Percentiles rank a stretch among this genome's conserved stretches.
phyloP scores from a whole-genome alignment of 2,329 filamentous ascomycete genomes.

The Colletotrichum simmondsii region DNA sequence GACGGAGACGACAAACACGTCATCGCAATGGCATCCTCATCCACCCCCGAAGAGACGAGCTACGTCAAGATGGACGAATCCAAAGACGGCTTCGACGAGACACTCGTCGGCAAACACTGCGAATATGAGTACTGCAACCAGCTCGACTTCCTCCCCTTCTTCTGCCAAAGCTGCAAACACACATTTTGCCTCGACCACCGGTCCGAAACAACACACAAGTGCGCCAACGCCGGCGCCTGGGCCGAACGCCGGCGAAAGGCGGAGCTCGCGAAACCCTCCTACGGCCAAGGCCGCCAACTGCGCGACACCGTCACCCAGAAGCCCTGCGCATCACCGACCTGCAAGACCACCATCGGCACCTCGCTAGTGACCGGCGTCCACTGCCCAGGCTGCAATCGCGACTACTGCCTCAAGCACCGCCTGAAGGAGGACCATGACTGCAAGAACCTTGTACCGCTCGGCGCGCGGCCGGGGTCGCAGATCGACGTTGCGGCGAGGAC shows the following conservation, averaged over 20 bases:
- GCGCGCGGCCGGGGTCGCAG: constrained; percentile 56
- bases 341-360: constrained; percentile 79
- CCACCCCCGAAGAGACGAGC: constrained; percentile 59
- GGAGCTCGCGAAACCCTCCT: constrained; percentile 62
- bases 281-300: constrained; percentile 65
- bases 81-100: constrained; percentile 74
- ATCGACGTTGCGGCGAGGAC: constrained; percentile 72
- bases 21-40: constrained; percentile 63
- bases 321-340: constrained; percentile 73
- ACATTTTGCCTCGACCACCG: constrained; percentile 96
- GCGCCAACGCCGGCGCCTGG: constrained; percentile 70
- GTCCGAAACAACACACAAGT: constrained; percentile 83
- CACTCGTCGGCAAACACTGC: constrained; percentile 90
- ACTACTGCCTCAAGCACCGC: constrained; percentile 83
- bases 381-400: constrained; percentile 76
- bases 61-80: constrained; percentile 75
- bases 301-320: constrained; percentile 68
- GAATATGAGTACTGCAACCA: constrained; percentile 91
- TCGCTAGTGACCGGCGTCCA: constrained; percentile 75
- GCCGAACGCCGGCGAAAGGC: constrained; percentile 66
- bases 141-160: constrained; percentile 95
- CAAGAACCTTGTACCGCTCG: constrained; percentile 73
- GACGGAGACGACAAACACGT: constrained; percentile 4
- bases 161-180: constrained; percentile 86
- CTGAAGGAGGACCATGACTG: constrained; percentile 87